Evolutionary conservation across 2,329 filamentous ascomycete genomes (phyloP).

Genomic region (Trichoderma semiorbis): DNA sequence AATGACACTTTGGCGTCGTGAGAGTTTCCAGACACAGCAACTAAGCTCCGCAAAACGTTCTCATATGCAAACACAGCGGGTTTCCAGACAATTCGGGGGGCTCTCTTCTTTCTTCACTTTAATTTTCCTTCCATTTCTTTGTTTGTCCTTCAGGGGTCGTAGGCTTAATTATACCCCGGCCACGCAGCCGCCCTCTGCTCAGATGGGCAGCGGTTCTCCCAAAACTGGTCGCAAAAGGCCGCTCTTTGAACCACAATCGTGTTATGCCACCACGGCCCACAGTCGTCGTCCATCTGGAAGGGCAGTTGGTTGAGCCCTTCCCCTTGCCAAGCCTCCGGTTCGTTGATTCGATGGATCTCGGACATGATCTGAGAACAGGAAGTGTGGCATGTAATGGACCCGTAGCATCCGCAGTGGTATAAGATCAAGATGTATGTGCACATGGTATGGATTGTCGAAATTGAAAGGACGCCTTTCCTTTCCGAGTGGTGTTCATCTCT

Average conservation of each 20-base stretch:
- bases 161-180: neutral
- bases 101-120: neutral
- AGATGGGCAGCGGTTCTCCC: slow-evolving; percentile 7
- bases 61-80: neutral
- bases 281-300: slow-evolving; percentile 26
- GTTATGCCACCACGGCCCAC: slow-evolving; percentile 26
- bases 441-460: slow-evolving; percentile 23
- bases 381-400: slow-evolving; percentile 24
- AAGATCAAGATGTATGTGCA: slow-evolving; percentile 29
- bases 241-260: neutral
- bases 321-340: slow-evolving; percentile 25
- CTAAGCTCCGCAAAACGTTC: neutral
- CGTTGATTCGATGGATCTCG: slow-evolving; percentile 30
- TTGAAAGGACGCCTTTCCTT: neutral
- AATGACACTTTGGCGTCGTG: neutral
- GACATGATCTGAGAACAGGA: slow-evolving; percentile 25
- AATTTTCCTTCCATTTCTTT: neutral
- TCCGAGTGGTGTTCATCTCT: neutral
- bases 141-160: neutral
- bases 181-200: neutral
- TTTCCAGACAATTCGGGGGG: neutral
- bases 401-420: slow-evolving; percentile 29
- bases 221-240: slow-evolving; percentile 16
- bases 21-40: neutral
- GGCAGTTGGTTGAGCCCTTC: slow-evolving; percentile 24